Evolutionary conservation across 495 filamentous ascomycete genomes (phyloP), one percentile per base, ranked within the genome.

Genomic region (Aspergillus incahuasiensis): DNA sequence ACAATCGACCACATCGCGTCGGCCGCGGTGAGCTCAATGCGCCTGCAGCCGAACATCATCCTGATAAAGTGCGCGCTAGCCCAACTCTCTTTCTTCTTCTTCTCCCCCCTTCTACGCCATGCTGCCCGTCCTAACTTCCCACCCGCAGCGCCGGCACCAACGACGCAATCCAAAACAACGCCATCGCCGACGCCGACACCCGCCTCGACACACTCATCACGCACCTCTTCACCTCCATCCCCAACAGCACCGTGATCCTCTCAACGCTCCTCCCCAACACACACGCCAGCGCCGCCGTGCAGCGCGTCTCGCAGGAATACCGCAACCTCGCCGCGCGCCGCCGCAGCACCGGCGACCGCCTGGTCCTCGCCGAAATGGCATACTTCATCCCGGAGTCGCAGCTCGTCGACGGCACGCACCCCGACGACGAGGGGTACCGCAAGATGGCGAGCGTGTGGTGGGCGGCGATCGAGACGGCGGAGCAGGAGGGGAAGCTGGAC

Each of bases 391-490:
- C 28, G 11, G 1, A 38, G 6, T 50, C 43, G 6, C 74, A 81
- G 48, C 43, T 83, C 3, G 64, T 63, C 0, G 80, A 82, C 56
- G 68, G 65, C 5, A 79, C 68, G 0, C 81, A 84, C 47, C 81
- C 81, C 0, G 75, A 63, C 15, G 74, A 79, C 39, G 52, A 19
- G 0, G 81, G 80, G 9, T 83, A 83, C 45, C 55, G 61, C 54
- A 73, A 76, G 60, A 82, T 85, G 81, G 77, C 80, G 9, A 59
- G 70, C 1, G 66, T 83, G 0, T 84, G 75, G 74, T 78, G 68
- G 62, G 63, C 59, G 0, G 79, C 70, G 5, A 65, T 83, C 16
- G 57, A 52, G 13, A 32, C 44, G 54, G 76, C 58, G 48, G 58
- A 59, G 42, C 52, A n/a, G 0, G 64, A 69, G 43, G 56, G 51